Percentiles rank a stretch among this genome's conserved stretches.
phyloP scores from a whole-genome alignment of 768 basidiomycete species.

The Auriscalpium orientale region DNA sequence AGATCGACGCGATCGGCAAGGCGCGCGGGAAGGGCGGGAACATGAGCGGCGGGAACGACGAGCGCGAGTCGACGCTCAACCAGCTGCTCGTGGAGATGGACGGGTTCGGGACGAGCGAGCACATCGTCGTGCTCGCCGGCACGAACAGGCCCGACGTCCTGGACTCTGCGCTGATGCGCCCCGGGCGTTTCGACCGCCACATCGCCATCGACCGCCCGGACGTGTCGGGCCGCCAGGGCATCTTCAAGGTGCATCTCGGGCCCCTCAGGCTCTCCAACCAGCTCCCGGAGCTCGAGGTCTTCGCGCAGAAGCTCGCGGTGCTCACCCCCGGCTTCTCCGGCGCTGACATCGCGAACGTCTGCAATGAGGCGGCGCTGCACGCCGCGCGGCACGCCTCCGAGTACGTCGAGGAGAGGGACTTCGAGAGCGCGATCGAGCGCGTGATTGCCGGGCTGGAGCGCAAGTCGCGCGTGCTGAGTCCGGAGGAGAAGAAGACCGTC shows the following conservation, averaged over 20 bases:
- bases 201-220: constrained; percentile 94
- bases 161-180: constrained; percentile 91
- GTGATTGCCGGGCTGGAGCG: constrained; percentile 96
- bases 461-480: constrained; percentile 87
- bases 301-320: constrained; percentile 91
- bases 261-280: constrained; percentile 65
- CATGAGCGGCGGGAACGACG: constrained; percentile 84
- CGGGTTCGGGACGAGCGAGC: constrained; percentile 95
- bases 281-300: constrained; percentile 40
- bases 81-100: constrained; percentile 99
- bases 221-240: constrained; percentile 87
- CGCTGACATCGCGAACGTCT: constrained; percentile 98
- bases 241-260: constrained; percentile 86
- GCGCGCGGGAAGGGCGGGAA: constrained; percentile 70
- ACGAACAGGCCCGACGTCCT: constrained; percentile 97
- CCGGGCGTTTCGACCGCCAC: constrained; percentile 95
- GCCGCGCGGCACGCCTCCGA: constrained; percentile 84
- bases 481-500: constrained; percentile 97
- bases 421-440: constrained; percentile 95
- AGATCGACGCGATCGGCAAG: constrained; percentile 99
- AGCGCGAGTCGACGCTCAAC: constrained; percentile 95
- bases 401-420: constrained; percentile 73
- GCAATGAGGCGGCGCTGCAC: constrained; percentile 94
- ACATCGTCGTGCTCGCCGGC: constrained; percentile 93
- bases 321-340: constrained; percentile 98